Percentiles rank a stretch among this genome's conserved stretches.
Evolutionary conservation across 2,329 filamentous ascomycete genomes (phyloP).

Genomic region (Zelopaecilomyces penicillatus): DNA sequence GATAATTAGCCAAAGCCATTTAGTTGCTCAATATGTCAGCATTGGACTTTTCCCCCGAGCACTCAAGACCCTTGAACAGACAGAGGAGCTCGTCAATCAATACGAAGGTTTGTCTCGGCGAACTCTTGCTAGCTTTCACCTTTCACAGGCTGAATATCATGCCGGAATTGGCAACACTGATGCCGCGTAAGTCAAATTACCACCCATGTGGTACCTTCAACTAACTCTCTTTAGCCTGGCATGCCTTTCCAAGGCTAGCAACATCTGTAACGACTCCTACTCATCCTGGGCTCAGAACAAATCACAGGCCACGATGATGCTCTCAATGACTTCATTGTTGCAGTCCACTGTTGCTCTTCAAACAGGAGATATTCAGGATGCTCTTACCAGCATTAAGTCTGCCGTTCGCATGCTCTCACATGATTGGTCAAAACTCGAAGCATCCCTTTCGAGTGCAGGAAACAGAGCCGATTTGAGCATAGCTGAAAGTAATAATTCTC

Average conservation of each 20-base stretch:
- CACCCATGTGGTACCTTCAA: neutral
- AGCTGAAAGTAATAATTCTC: slow-evolving; percentile 20
- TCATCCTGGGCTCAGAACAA: slow-evolving; percentile 27
- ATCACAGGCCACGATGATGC: slow-evolving; percentile 22
- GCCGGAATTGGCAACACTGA: slow-evolving; percentile 57
- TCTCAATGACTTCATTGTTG: slow-evolving; percentile 37
- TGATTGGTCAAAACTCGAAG: slow-evolving; percentile 47
- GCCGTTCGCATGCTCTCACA: slow-evolving; percentile 48
- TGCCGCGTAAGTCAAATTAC: slow-evolving; percentile 40
- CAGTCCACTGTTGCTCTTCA: slow-evolving; percentile 59
- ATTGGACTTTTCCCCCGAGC: slow-evolving; percentile 46
- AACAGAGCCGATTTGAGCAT: slow-evolving; percentile 19
- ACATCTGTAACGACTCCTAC: slow-evolving; percentile 22
- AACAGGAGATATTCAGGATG: slow-evolving; percentile 49
- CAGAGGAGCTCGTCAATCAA: slow-evolving; percentile 38
- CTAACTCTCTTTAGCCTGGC: slow-evolving; percentile 15
- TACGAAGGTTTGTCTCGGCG: slow-evolving; percentile 30
- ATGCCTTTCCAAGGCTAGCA: slow-evolving; percentile 31
- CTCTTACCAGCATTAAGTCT: slow-evolving; percentile 48
- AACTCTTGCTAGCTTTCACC: slow-evolving; percentile 46
- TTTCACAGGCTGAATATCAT: slow-evolving; percentile 68
- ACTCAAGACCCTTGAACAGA: slow-evolving; percentile 46
- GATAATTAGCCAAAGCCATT: slow-evolving; percentile 37
- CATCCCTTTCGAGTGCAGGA: slow-evolving; percentile 11
- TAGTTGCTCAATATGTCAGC: slow-evolving; percentile 45